Evolutionary conservation across 208 protist genomes (phyloP).

Genomic region (Leishmania martiniquensis): DNA sequence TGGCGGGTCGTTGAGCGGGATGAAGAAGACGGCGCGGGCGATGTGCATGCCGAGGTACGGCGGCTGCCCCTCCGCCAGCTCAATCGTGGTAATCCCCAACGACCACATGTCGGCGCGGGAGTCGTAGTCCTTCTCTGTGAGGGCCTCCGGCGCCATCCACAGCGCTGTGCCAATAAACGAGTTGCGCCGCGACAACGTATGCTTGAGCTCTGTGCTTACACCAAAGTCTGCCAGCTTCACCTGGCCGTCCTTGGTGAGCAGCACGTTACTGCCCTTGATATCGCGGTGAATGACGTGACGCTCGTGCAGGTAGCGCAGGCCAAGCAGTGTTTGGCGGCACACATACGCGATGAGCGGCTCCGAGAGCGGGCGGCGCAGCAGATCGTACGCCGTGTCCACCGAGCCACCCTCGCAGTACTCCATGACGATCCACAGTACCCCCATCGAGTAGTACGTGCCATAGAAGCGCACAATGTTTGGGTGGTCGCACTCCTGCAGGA

Average conservation of each 20-base stretch:
- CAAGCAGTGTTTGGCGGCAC: slow-evolving; percentile 75
- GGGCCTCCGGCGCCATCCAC: slow-evolving; percentile 95
- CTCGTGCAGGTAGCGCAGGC: slow-evolving; percentile 91
- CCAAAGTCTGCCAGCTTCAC: slow-evolving; percentile 95
- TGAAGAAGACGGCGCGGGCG: slow-evolving; percentile 70
- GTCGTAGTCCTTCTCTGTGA: slow-evolving; percentile 92
- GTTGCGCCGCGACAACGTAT: slow-evolving; percentile 88
- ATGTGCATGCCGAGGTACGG: slow-evolving; percentile 92
- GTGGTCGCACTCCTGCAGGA: slow-evolving; percentile 84
- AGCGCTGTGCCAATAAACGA: slow-evolving; percentile 91
- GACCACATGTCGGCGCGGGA: slow-evolving; percentile 96
- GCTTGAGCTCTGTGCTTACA: slow-evolving; percentile 79
- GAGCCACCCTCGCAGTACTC: slow-evolving; percentile 94
- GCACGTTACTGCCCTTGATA: slow-evolving; percentile 94
- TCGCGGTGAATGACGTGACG: slow-evolving; percentile 93
- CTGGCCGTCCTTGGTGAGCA: slow-evolving; percentile 88
- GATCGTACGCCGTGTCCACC: slow-evolving; percentile 86
- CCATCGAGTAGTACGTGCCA: slow-evolving; percentile 84
- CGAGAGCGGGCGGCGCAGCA: slow-evolving; percentile 72
- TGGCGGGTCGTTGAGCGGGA: slow-evolving; percentile 78
- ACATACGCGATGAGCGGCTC: slow-evolving; percentile 92
- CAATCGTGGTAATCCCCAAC: slow-evolving; percentile 96
- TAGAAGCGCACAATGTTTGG: slow-evolving; percentile 92
- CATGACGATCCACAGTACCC: slow-evolving; percentile 93
- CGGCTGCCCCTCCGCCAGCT: slow-evolving; percentile 95